Evolutionary conservation across 1,284 basidiomycete species (phyloP).

Genomic region (Cryptococcus neoformans): DNA sequence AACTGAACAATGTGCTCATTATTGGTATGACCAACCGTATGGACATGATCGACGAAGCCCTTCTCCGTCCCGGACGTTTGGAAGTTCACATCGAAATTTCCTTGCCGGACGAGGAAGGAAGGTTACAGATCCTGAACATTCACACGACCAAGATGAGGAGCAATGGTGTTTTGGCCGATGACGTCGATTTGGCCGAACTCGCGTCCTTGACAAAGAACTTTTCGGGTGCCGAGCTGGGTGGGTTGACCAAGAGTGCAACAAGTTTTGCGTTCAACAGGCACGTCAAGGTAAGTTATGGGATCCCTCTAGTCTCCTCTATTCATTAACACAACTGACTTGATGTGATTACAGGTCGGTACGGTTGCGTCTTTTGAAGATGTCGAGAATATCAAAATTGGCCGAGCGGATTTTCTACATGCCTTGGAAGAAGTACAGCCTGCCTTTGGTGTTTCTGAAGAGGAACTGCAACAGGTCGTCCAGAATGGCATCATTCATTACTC

Average conservation of each 20-base stretch:
- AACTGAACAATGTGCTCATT: conserved; percentile 98
- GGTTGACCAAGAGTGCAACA: conserved; percentile 95
- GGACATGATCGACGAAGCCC: conserved; percentile 99
- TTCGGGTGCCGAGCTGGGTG: conserved; percentile 93
- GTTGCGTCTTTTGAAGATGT: conserved; percentile 97
- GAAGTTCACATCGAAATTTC: conserved; percentile 99
- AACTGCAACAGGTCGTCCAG: conserved; percentile 87
- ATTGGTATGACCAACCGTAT: conserved; percentile 99
- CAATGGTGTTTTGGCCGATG: conserved; percentile 84
- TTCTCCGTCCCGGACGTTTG: conserved; percentile 94
- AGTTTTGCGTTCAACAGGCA: conserved; percentile 98
- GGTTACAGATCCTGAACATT: conserved; percentile 90
- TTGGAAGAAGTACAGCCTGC: conserved; percentile 95
- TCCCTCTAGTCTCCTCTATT: not conserved
- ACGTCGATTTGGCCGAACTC: conserved; percentile 83
- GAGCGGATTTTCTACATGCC: conserved; percentile 84
- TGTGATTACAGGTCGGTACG: conserved; percentile 66
- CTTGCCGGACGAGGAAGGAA: conserved; percentile 89
- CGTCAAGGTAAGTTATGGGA: conserved; percentile 63
- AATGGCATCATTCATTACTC: conserved; percentile 97
- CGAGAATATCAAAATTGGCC: conserved; percentile 85
- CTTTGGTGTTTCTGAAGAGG: conserved; percentile 97
- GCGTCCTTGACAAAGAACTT: conserved; percentile 93
- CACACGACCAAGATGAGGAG: conserved; percentile 93
- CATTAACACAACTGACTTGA: not conserved